A percentile compares a stretch with the other conserved stretches of the same genome.
Conservation (phyloP, 768 basidiomycete genomes). For the Mycena galericulata region DNA sequence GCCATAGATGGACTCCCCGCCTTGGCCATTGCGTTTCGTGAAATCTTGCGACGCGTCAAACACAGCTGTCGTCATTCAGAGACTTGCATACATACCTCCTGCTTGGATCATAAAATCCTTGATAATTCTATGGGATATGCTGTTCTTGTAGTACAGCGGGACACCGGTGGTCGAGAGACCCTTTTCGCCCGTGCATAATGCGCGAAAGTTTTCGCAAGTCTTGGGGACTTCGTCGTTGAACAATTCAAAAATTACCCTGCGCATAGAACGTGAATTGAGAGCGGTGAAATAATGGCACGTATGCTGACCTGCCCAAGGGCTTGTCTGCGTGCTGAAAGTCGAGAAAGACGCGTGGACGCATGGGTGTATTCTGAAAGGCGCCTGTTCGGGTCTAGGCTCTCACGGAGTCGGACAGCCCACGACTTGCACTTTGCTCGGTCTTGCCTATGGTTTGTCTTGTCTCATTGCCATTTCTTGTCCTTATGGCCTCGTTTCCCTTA, state of each 20-base stretch:
- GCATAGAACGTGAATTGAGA: constrained; percentile 10
- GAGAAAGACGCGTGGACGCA: constrained; percentile 77
- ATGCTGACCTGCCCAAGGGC: constrained; percentile 60
- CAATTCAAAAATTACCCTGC: constrained; percentile 80
- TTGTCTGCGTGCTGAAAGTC: constrained; percentile 68
- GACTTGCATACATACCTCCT: constrained; percentile 62
- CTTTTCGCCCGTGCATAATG: constrained; percentile 88
- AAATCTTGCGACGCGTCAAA: constrained; percentile 67
- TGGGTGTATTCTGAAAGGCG: constrained; percentile 36
- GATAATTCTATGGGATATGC: constrained; percentile 68
- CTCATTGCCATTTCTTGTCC: background rate
- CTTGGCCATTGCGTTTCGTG: constrained; percentile 81
- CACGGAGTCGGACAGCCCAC: background rate
- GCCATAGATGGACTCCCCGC: constrained; percentile 88
- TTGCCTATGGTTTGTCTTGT: constrained; percentile 26
- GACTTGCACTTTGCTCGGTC: constrained; percentile 1
- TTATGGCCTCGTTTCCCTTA: constrained; percentile 40
- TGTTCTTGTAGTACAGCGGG: constrained; percentile 87
- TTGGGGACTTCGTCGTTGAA: constrained; percentile 67
- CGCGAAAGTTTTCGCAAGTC: constrained; percentile 73
- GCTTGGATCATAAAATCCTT: constrained; percentile 85
- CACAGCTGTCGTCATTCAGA: background rate
- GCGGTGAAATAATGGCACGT: constrained; percentile 7
- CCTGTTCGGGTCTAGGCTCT: background rate
- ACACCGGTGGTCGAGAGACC: constrained; percentile 76